A percentile compares a stretch with the other conserved stretches of the same genome.
Evolutionary conservation across 2,329 filamentous ascomycete genomes (phyloP).

Genomic region (Aureobasidium sp.): DNA sequence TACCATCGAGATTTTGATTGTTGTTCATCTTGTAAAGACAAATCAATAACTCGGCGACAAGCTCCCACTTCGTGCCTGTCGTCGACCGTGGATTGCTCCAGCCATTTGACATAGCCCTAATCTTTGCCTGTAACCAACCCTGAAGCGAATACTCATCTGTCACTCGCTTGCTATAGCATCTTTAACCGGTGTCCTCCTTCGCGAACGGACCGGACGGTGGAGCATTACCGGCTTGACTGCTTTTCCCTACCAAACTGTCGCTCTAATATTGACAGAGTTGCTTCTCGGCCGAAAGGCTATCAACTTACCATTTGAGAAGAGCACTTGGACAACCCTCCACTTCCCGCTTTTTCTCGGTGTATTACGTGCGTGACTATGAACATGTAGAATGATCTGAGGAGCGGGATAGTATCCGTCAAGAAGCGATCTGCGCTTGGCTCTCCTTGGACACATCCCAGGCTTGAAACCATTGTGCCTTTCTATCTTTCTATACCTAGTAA

Average conservation of each 20-base stretch:
- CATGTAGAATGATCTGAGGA: too few relatives aligned
- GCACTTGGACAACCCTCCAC: too few relatives aligned
- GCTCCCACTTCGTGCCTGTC: not conserved
- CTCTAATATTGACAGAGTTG: not conserved
- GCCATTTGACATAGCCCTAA: not conserved
- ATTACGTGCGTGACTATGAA: too few relatives aligned
- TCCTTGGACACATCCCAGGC: too few relatives aligned
- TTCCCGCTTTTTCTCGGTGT: too few relatives aligned
- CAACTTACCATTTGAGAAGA: too few relatives aligned
- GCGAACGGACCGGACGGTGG: not conserved
- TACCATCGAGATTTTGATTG: constrained; percentile 1
- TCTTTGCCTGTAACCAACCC: not conserved
- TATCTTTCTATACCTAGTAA: too few relatives aligned
- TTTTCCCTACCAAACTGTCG: not conserved
- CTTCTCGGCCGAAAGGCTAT: not conserved
- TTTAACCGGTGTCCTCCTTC: not conserved
- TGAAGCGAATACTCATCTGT: not conserved
- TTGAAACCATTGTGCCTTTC: too few relatives aligned
- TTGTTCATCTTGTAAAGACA: not conserved
- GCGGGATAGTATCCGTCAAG: too few relatives aligned
- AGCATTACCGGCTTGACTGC: not conserved
- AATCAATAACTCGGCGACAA: not conserved
- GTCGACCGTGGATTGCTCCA: not conserved
- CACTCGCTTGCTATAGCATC: not conserved
- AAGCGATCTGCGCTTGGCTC: too few relatives aligned